Conservation (phyloP, 2,329 filamentous ascomycete species). For the Alternaria ventricosa region DNA sequence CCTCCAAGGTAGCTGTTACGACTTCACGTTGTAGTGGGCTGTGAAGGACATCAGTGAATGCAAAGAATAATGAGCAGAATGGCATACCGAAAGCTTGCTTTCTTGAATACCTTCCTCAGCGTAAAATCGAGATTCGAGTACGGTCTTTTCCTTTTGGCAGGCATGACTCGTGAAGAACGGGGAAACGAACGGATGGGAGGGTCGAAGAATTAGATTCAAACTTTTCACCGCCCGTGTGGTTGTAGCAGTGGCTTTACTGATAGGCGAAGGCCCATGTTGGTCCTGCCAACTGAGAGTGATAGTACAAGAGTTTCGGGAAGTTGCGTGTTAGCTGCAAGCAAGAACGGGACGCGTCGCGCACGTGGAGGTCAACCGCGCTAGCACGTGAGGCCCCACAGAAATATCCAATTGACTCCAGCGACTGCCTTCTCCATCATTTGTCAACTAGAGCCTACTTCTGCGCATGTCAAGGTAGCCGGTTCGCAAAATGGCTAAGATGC, state of each 20-base stretch:
- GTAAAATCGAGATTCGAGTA: constrained; percentile 73
- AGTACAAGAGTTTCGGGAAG: no score
- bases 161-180: constrained; percentile 28
- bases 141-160: constrained; percentile 35
- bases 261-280: neutral
- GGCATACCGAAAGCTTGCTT: constrained; percentile 71
- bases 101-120: constrained; percentile 74
- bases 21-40: constrained; percentile 89
- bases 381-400: constrained; percentile 23
- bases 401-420: neutral
- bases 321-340: no score
- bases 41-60: constrained; percentile 9
- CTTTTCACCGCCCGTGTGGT: neutral
- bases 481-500: neutral
- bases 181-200: neutral
- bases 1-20: constrained; percentile 78
- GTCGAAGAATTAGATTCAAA: neutral
- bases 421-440: neutral
- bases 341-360: constrained; percentile 13
- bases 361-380: constrained; percentile 18
- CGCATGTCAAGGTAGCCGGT: neutral
- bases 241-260: neutral
- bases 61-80: neutral
- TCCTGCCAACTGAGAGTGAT: neutral
- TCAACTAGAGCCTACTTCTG: neutral